Conservation (phyloP, 2,329 filamentous ascomycete species). For the Aspergillus ochraceus region DNA sequence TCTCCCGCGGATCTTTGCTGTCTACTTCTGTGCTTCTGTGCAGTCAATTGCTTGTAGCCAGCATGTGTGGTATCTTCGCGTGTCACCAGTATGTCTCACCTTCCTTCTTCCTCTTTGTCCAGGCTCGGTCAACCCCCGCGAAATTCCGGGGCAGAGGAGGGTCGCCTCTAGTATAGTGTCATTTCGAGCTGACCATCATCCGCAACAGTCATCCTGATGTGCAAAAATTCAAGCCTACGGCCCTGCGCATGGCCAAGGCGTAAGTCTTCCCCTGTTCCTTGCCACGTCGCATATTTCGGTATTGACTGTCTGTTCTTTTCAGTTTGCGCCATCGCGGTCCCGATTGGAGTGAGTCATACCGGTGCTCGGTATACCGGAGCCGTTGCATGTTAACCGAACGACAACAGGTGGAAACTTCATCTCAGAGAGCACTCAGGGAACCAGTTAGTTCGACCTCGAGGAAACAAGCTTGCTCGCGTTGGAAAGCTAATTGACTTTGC, state of each 20-base stretch:
- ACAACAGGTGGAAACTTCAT: constrained; percentile 78
- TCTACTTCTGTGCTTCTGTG: constrained; percentile 14
- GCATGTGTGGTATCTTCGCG: constrained; percentile 96
- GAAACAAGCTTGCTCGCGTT: neutral
- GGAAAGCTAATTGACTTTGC: constrained; percentile 27
- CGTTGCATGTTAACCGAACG: constrained; percentile 18
- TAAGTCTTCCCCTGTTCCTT: constrained; percentile 52
- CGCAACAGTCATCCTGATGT: constrained; percentile 76
- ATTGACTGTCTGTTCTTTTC: constrained; percentile 37
- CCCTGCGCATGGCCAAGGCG: constrained; percentile 91
- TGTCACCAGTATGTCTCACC: constrained; percentile 74
- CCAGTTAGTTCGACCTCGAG: constrained; percentile 63
- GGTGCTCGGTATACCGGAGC: constrained; percentile 7
- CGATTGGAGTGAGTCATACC: constrained; percentile 83
- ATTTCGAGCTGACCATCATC: constrained; percentile 17
- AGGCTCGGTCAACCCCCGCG: constrained; percentile 9
- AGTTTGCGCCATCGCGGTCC: constrained; percentile 94
- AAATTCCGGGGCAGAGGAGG: constrained; percentile 5
- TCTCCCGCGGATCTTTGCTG: constrained; percentile 12
- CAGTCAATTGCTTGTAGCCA: constrained; percentile 43
- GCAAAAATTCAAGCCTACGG: constrained; percentile 92
- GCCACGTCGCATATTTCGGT: constrained; percentile 4
- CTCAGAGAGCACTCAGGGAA: constrained; percentile 90
- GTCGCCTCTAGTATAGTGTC: constrained; percentile 3
- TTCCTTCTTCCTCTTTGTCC: constrained; percentile 10